Conservation (phyloP, 2,329 filamentous ascomycete species). For the Ilyonectria robusta region DNA sequence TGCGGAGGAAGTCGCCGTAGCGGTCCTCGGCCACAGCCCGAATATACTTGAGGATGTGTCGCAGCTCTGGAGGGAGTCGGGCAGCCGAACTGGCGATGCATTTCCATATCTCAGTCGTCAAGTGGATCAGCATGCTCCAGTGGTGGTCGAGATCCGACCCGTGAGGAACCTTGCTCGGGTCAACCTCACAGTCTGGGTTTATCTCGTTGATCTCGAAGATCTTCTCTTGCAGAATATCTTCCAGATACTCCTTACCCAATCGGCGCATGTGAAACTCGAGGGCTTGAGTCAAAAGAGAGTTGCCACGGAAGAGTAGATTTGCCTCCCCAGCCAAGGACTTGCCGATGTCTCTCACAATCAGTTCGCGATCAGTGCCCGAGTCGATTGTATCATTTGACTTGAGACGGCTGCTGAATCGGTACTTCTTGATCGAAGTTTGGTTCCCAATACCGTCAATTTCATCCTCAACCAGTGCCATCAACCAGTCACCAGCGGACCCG, state of each 20-base stretch:
- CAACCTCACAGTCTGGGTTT: conserved; percentile 94
- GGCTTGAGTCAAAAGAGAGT: conserved; percentile 92
- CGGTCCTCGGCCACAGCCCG: conserved; percentile 93
- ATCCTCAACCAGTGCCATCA: conserved; percentile 93
- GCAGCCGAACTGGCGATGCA: conserved; percentile 82
- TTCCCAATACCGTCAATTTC: conserved; percentile 95
- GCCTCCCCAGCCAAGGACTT: conserved; percentile 88
- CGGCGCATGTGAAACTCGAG: conserved; percentile 97
- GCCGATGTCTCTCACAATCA: conserved; percentile 82
- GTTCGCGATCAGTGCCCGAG: conserved; percentile 75
- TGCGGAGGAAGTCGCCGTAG: conserved; percentile 92
- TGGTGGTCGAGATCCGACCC: conserved; percentile 84
- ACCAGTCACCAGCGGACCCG: conserved; percentile 86
- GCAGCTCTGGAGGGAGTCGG: conserved; percentile 84
- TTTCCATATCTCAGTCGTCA: conserved; percentile 89
- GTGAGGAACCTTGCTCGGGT: conserved; percentile 80
- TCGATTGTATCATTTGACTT: conserved; percentile 79
- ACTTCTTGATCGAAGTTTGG: conserved; percentile 81
- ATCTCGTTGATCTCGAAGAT: conserved; percentile 90
- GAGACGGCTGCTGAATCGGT: conserved; percentile 79
- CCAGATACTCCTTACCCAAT: conserved; percentile 91
- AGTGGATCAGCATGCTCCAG: conserved; percentile 81
- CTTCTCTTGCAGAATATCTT: conserved; percentile 88
- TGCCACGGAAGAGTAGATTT: conserved; percentile 94
- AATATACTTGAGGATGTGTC: conserved; percentile 91